Conservation (phyloP, 148 eudicot genomes). For the Rheum nobile region DNA sequence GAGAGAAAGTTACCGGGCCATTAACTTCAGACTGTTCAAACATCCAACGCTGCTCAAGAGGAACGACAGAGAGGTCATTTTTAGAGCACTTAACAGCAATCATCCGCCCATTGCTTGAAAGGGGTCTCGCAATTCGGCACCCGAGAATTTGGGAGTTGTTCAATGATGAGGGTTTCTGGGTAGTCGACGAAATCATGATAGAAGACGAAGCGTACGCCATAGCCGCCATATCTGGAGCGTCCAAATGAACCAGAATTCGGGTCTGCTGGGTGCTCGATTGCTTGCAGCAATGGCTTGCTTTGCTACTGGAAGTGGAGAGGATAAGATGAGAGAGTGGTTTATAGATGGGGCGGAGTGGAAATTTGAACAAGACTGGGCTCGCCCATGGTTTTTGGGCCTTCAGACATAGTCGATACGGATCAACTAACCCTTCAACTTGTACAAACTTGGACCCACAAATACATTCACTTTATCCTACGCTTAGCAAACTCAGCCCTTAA, state of each 20-base stretch:
- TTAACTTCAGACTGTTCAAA: slow-evolving; percentile 36
- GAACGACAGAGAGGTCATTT: slow-evolving; percentile 26
- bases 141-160: background rate
- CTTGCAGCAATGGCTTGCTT: background rate
- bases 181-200: slow-evolving; percentile 17
- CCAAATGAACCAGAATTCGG: background rate
- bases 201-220: slow-evolving; percentile 38
- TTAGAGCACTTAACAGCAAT: slow-evolving; percentile 13
- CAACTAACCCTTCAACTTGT: too few relatives aligned
- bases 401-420: too few relatives aligned
- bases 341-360: background rate
- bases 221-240: slow-evolving; percentile 32
- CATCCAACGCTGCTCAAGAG: slow-evolving; percentile 81
- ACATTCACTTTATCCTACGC: too few relatives aligned
- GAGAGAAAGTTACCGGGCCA: slow-evolving; percentile 44
- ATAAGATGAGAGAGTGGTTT: background rate
- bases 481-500: too few relatives aligned
- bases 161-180: slow-evolving; percentile 25
- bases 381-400: background rate
- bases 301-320: background rate
- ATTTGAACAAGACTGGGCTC: background rate
- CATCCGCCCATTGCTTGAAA: background rate
- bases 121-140: background rate
- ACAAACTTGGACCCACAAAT: too few relatives aligned
- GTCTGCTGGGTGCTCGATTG: background rate